A percentile compares a stretch with the other conserved stretches of the same genome.
Evolutionary conservation across 495 filamentous ascomycete genomes (phyloP).

Genomic region (Penicillium cosmopolitanum): DNA sequence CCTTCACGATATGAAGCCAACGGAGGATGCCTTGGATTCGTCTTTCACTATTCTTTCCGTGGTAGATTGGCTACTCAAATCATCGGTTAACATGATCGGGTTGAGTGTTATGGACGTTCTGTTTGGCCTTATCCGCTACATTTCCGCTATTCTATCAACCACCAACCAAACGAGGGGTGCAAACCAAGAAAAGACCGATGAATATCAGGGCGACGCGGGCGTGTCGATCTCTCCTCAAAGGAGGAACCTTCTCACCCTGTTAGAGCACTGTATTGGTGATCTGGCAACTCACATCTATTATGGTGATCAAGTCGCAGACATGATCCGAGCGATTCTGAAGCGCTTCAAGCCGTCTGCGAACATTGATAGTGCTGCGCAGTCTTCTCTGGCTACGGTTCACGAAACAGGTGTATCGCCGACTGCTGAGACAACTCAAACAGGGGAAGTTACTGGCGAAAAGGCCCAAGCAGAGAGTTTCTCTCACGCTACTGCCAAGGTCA

Average conservation of each 20-base stretch:
- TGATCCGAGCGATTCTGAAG: slow-evolving; percentile 77
- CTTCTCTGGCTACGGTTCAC: slow-evolving; percentile 46
- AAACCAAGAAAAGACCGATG: slow-evolving; percentile 26
- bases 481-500: slow-evolving; percentile 71
- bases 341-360: slow-evolving; percentile 68
- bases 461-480: slow-evolving; percentile 60
- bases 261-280: slow-evolving; percentile 79
- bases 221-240: slow-evolving; percentile 45
- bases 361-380: slow-evolving; percentile 39
- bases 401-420: slow-evolving; percentile 25
- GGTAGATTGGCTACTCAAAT: slow-evolving; percentile 78
- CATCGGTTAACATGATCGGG: slow-evolving; percentile 88
- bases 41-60: slow-evolving; percentile 74
- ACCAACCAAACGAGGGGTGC: slow-evolving; percentile 46
- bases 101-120: slow-evolving; percentile 92
- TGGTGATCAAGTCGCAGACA: slow-evolving; percentile 89
- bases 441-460: slow-evolving; percentile 30
- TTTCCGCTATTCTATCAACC: slow-evolving; percentile 70
- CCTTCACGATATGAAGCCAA: slow-evolving; percentile 63
- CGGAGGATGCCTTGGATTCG: slow-evolving; percentile 66
- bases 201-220: slow-evolving; percentile 12
- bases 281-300: slow-evolving; percentile 95
- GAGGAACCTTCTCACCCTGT: slow-evolving; percentile 61
- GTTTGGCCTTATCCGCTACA: slow-evolving; percentile 77
- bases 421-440: slow-evolving; percentile 7